Base-by-base conservation (phyloP, 176 grass and related monocot species). In the Rhynchospora pubera region DNA sequence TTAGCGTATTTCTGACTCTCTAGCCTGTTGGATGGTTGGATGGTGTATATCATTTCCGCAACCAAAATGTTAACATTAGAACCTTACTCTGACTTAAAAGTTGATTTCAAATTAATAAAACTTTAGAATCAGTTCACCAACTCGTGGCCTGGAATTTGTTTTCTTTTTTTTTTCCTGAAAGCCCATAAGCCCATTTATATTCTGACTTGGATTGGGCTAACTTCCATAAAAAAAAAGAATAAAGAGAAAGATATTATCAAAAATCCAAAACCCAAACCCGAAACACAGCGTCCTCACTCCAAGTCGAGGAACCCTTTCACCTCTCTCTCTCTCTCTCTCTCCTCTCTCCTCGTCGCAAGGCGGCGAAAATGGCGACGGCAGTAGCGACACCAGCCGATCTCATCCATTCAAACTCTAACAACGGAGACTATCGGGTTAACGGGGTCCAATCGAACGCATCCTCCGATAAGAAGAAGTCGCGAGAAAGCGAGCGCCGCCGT, bases 401-500 rank as follows among this genome's bases (percentile, higher is more conserved):
- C 66, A 11, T 28, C 61, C 64, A 74, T 75, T 75, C 82, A 7
- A 74, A 75, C 81, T 22, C 80, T 83, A 65, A 50, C 24, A 14
- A 77, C 44, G 65, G 77, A 6, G 30, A 42, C 43, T 64, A 48
- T 51, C n/a, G 50, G 2, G 18, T 34, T n/a, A 47, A 42, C 43
- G 45, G 55, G 32, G 19, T 14, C 9, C 22, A 52, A 13, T 42
- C 72, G 6, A 72, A 47, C 58, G 22, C 16, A 2, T 28, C 61
- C 12, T 56, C 73, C 46, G 67, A 66, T 53, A 84, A 82, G 82
- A 53, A 83, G 81, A 90, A 90, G 57, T 63, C 81, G 48, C 82
- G 88, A 42, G 88, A 90, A 76, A 70, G 65, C 60, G 88, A 90
- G 74, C 88, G 88, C 9, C 86, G 79, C 2, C 89, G 83, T 24